Evolutionary conservation across 73 alveolate species (phyloP).

Genomic region (Tetrahymena thermophila): DNA sequence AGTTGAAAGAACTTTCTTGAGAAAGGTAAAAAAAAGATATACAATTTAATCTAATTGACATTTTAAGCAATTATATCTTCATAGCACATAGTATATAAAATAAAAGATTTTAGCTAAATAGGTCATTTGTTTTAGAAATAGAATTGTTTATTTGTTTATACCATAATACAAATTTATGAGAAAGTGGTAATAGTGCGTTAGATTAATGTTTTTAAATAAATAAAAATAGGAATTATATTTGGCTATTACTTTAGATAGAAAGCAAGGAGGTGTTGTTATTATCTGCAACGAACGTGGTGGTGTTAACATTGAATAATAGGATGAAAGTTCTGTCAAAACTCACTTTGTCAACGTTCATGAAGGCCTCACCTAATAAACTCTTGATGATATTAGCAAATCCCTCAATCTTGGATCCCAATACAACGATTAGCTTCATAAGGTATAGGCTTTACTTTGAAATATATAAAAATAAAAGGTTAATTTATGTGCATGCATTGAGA

Average conservation of each 20-base stretch:
- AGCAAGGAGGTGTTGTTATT: slow-evolving; percentile 57
- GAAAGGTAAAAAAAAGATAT: not conserved
- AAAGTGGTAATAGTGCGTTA: not conserved
- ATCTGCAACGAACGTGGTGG: slow-evolving; percentile 66
- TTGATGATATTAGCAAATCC: slow-evolving; percentile 23
- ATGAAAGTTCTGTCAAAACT: slow-evolving; percentile 52
- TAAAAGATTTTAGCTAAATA: not conserved
- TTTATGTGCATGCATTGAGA: too few relatives aligned
- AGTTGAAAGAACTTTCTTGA: slow-evolving; percentile 43
- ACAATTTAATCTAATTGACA: not conserved
- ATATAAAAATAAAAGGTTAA: too few relatives aligned
- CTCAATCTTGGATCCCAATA: slow-evolving; percentile 8
- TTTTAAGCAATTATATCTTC: too few relatives aligned
- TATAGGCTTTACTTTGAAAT: not conserved
- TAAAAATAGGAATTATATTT: slow-evolving; percentile 41
- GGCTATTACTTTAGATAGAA: slow-evolving; percentile 48
- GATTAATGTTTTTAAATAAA: not conserved
- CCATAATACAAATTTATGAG: not conserved
- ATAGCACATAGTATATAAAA: not conserved
- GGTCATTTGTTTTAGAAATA: not conserved
- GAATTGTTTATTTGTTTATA: too few relatives aligned
- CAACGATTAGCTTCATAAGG: slow-evolving; percentile 14
- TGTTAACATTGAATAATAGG: slow-evolving; percentile 70
- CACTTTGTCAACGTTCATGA: slow-evolving; percentile 28
- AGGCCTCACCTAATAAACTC: slow-evolving; percentile 46